A percentile compares a stretch with the other conserved stretches of the same genome.
Evolutionary conservation across 2,329 filamentous ascomycete genomes (phyloP).

Genomic region (Apiospora rasikravindrae): DNA sequence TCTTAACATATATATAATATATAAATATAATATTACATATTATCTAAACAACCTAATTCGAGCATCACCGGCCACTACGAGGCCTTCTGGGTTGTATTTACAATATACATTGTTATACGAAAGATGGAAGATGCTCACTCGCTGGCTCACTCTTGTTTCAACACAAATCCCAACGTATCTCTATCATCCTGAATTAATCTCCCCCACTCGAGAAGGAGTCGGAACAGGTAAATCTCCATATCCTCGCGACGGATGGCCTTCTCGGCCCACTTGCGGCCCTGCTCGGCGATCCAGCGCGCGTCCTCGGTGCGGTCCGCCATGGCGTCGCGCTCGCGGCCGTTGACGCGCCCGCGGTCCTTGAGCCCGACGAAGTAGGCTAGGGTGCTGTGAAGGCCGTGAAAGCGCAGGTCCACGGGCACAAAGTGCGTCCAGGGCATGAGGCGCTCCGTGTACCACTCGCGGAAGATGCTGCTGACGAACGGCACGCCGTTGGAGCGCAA

Average conservation of each 20-base stretch:
- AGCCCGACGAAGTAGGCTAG: conserved; percentile 75
- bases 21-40: not conserved
- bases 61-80: not conserved
- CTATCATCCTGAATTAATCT: conserved; percentile 68
- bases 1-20: not conserved
- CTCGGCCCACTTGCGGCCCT: conserved; percentile 69
- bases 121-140: not conserved
- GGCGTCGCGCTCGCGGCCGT: conserved; percentile 48
- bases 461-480: conserved; percentile 74
- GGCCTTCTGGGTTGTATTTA: not conserved
- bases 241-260: conserved; percentile 71
- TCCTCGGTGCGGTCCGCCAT: conserved; percentile 58
- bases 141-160: conserved; percentile 16
- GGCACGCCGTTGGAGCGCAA: conserved; percentile 71
- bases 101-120: not conserved
- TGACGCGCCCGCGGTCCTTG: conserved; percentile 47
- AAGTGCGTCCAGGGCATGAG: conserved; percentile 81
- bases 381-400: conserved; percentile 75
- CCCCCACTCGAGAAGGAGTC: conserved; percentile 79
- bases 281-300: conserved; percentile 67
- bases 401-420: conserved; percentile 75
- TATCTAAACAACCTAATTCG: not conserved
- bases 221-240: conserved; percentile 81
- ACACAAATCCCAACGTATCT: conserved; percentile 49
- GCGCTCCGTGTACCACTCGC: conserved; percentile 79